Percentiles rank a stretch among this genome's conserved stretches.
Evolutionary conservation across 176 grass and related monocot species (phyloP).

Genomic region (Musa schizocarpa): DNA sequence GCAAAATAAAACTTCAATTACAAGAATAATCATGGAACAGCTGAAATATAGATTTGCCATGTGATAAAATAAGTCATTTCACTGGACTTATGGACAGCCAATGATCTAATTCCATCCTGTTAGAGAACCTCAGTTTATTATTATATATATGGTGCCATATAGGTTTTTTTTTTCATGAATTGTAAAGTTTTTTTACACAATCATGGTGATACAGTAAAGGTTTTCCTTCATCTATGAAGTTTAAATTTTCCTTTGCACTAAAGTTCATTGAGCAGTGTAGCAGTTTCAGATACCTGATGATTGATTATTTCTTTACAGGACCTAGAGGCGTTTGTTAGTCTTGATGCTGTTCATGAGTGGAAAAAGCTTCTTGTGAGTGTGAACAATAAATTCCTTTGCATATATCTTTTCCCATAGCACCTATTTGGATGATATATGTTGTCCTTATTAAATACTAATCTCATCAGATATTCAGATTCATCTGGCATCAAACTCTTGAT

Average conservation of each 20-base stretch:
- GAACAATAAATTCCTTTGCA: neutral
- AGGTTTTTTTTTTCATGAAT: neutral
- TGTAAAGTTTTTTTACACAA: neutral
- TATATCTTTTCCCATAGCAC: neutral
- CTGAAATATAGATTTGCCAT: neutral
- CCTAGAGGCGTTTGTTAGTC: slow-evolving; percentile 64
- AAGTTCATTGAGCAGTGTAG: neutral
- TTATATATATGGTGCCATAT: neutral
- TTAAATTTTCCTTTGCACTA: neutral
- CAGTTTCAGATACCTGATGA: neutral
- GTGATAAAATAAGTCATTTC: neutral
- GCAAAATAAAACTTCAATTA: neutral
- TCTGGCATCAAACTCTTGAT: neutral
- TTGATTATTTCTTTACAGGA: slow-evolving; percentile 42
- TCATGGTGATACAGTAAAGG: neutral
- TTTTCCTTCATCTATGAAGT: neutral
- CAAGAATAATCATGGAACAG: neutral
- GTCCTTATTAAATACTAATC: neutral
- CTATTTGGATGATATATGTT: neutral
- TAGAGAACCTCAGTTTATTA: neutral
- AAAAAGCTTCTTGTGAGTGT: slow-evolving; percentile 80
- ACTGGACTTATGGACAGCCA: neutral
- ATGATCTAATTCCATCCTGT: neutral
- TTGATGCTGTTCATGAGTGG: slow-evolving; percentile 73
- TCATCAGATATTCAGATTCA: neutral